Percentiles rank a stretch among this genome's conserved stretches.
Conservation (phyloP, 305 asterid species). For the Plantago lanceolata region DNA sequence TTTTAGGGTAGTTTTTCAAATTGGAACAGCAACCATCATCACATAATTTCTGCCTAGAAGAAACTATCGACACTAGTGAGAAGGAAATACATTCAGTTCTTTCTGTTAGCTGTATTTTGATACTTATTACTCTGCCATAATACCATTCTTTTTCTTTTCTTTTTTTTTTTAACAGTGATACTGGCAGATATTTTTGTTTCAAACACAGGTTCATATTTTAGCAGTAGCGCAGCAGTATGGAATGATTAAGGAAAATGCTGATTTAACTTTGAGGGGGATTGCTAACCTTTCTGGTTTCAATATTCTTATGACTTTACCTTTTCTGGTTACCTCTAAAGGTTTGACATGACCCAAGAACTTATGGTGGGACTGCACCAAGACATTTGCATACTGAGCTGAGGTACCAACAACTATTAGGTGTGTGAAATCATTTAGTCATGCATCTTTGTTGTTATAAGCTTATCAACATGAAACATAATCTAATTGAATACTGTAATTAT, state of each 20-base stretch:
- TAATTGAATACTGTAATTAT: background rate
- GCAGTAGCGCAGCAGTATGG: background rate
- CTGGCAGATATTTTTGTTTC: too few relatives aligned
- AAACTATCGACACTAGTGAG: too few relatives aligned
- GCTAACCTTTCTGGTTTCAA: background rate
- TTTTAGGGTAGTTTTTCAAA: too few relatives aligned
- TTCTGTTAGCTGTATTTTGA: too few relatives aligned
- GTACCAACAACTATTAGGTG: constrained; percentile 17
- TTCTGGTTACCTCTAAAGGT: background rate
- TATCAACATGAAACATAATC: background rate
- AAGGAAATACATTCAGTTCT: too few relatives aligned
- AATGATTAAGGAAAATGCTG: background rate
- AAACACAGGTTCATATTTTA: too few relatives aligned
- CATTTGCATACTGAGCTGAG: background rate
- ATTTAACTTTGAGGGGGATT: background rate
- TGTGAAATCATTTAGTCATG: background rate
- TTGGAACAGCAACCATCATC: too few relatives aligned
- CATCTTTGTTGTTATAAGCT: constrained; percentile 6
- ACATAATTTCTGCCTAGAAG: too few relatives aligned
- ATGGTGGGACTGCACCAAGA: constrained; percentile 2
- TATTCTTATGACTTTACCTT: background rate
- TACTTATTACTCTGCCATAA: too few relatives aligned
- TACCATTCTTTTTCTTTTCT: too few relatives aligned
- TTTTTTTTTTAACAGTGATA: too few relatives aligned
- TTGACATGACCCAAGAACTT: constrained; percentile 13